Percentiles rank a stretch among this genome's conserved stretches.
phyloP scores from a whole-genome alignment of 2,329 filamentous ascomycete genomes.

The Didymella lethalis region DNA sequence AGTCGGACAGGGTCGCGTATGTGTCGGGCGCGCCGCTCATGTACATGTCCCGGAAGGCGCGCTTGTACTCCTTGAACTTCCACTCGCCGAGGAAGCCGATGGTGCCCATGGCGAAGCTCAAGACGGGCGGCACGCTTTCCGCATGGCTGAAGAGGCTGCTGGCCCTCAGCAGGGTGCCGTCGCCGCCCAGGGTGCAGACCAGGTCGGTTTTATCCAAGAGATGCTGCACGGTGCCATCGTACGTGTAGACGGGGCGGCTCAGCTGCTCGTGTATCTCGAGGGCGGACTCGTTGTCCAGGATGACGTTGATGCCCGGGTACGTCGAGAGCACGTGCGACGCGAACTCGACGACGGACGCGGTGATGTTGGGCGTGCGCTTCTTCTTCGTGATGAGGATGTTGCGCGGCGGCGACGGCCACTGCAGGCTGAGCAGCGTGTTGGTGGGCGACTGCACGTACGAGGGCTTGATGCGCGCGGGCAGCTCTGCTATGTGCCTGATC shows the following conservation, averaged over 20 bases:
- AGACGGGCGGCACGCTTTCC: constrained; percentile 82
- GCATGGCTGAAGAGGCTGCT: constrained; percentile 86
- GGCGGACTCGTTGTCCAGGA: constrained; percentile 82
- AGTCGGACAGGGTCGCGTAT: constrained; percentile 67
- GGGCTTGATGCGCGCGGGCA: constrained; percentile 46
- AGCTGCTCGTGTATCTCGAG: constrained; percentile 73
- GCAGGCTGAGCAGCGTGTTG: constrained; percentile 69
- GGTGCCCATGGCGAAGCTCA: constrained; percentile 97
- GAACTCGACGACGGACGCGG: constrained; percentile 65
- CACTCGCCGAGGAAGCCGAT: constrained; percentile 95
- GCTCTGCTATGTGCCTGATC: constrained; percentile 43
- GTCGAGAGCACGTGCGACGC: constrained; percentile 75
- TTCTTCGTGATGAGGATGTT: constrained; percentile 76
- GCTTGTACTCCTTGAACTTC: constrained; percentile 93
- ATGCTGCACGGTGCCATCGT: constrained; percentile 50
- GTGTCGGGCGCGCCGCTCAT: constrained; percentile 73
- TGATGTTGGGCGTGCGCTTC: constrained; percentile 64
- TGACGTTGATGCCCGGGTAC: constrained; percentile 81
- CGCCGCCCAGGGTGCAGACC: constrained; percentile 88
- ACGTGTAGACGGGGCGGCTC: constrained; percentile 67
- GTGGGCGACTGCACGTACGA: constrained; percentile 61
- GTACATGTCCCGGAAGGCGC: constrained; percentile 90
- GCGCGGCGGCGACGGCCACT: constrained; percentile 72
- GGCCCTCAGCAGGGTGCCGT: constrained; percentile 88
- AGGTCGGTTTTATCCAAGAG: constrained; percentile 84